Conservation (phyloP, 2,329 filamentous ascomycete species). For the Pseudocercospora eumusae region DNA sequence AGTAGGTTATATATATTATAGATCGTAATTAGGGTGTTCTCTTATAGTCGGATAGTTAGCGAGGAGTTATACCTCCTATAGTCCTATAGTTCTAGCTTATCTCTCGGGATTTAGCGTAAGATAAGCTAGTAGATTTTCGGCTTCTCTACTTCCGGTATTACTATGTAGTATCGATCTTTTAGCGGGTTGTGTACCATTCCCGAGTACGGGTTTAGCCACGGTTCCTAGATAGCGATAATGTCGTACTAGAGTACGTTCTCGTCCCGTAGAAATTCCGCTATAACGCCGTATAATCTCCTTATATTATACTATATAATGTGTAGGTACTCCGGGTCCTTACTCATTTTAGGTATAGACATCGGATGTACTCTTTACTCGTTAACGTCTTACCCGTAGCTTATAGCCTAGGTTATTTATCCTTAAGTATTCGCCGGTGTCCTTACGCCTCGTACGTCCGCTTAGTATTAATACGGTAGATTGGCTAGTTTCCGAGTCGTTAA, state of each 20-base stretch:
- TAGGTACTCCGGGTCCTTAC: neutral
- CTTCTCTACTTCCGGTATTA: neutral
- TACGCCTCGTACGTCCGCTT: neutral
- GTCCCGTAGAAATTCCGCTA: neutral
- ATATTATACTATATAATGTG: neutral
- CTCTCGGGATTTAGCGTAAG: neutral
- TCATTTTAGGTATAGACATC: neutral
- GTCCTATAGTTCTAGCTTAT: neutral
- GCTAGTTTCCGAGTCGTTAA: neutral
- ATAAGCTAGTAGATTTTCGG: neutral
- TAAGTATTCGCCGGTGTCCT: neutral
- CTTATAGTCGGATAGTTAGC: neutral
- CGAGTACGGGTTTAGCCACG: neutral
- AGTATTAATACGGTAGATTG: neutral
- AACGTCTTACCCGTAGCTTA: neutral
- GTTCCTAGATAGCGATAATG: neutral
- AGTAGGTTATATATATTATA: neutral
- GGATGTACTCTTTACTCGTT: neutral
- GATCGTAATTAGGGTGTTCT: neutral
- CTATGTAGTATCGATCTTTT: neutral
- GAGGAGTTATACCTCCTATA: neutral
- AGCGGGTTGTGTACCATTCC: neutral
- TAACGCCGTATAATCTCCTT: neutral
- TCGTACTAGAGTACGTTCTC: neutral
- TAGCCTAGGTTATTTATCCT: neutral